A percentile compares a stretch with the other conserved stretches of the same genome.
Conservation (phyloP, 768 basidiomycete genomes). For the Trametes maxima region DNA sequence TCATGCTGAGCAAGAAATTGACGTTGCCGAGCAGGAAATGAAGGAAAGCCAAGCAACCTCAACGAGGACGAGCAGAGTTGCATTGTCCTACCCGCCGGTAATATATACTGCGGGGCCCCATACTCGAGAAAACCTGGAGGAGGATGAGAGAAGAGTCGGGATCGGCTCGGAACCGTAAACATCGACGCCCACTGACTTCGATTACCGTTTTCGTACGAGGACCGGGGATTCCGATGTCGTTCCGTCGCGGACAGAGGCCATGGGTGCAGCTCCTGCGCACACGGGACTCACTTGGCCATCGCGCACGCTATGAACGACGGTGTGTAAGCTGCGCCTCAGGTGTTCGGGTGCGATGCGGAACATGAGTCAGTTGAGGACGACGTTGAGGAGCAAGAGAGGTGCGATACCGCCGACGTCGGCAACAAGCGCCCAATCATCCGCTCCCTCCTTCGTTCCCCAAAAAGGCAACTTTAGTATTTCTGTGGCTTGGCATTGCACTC, state of each 20-base stretch:
- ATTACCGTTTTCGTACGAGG: background rate
- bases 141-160: conserved; percentile 3
- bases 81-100: background rate
- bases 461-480: background rate
- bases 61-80: background rate
- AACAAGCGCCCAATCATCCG: background rate
- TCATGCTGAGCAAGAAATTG: background rate
- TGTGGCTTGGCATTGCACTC: background rate
- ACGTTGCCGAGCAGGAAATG: background rate
- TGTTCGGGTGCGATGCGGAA: conserved; percentile 1
- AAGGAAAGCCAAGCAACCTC: background rate
- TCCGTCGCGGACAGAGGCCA: conserved; percentile 9
- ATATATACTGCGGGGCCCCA: conserved; percentile 10
- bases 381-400: background rate
- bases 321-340: background rate
- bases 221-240: background rate
- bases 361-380: background rate
- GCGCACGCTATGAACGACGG: background rate
- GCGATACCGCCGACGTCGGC: background rate
- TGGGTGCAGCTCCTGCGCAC: background rate
- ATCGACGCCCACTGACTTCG: background rate
- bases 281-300: background rate
- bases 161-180: conserved; percentile 10
- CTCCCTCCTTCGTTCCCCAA: background rate
- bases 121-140: background rate